Conservation (phyloP, 2,329 filamentous ascomycete genomes). For the Aspergillus tanneri region DNA sequence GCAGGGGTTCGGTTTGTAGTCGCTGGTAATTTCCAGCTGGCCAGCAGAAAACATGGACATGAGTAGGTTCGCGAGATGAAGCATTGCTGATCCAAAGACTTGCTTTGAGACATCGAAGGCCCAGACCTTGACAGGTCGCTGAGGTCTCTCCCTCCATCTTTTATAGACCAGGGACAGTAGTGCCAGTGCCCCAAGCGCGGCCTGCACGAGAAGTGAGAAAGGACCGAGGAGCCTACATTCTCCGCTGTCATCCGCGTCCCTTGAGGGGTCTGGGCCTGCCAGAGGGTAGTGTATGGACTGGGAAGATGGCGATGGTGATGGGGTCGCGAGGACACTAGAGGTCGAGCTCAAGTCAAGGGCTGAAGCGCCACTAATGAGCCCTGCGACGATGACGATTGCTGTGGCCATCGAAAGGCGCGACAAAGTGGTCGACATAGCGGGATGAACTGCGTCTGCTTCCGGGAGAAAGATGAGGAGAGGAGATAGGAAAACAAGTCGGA, state of each 20-base stretch:
- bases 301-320: constrained; percentile 13
- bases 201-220: constrained; percentile 89
- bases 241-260: constrained; percentile 56
- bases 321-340: constrained; percentile 16
- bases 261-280: constrained; percentile 25
- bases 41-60: constrained; percentile 96
- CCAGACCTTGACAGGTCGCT: constrained; percentile 93
- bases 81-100: constrained; percentile 86
- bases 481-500: too few relatives aligned
- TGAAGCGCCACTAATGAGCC: constrained; percentile 12
- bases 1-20: constrained; percentile 83
- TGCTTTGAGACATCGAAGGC: constrained; percentile 97
- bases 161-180: constrained; percentile 88
- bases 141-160: constrained; percentile 85
- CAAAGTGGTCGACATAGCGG: constrained; percentile 8
- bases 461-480: background rate
- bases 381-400: constrained; percentile 9
- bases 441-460: background rate
- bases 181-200: constrained; percentile 77
- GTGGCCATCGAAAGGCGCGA: constrained; percentile 5
- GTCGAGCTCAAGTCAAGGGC: constrained; percentile 16
- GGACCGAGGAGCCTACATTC: constrained; percentile 86
- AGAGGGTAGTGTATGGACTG: constrained; percentile 20
- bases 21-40: constrained; percentile 57
- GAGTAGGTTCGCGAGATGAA: constrained; percentile 89